phyloP scores from a whole-genome alignment of 495 filamentous ascomycete species.

The Xylaria scruposa region DNA sequence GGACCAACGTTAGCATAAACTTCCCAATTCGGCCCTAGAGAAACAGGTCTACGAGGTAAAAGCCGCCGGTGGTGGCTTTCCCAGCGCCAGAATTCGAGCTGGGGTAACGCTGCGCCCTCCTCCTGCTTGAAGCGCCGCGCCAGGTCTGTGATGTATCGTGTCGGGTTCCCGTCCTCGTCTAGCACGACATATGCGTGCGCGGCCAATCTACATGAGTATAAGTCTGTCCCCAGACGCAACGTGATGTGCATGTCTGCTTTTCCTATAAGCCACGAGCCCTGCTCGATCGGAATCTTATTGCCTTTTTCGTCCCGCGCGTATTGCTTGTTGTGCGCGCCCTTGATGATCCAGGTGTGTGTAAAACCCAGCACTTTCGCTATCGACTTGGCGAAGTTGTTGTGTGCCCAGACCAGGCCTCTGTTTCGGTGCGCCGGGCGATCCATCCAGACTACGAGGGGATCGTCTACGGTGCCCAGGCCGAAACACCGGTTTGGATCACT shows the following conservation, averaged over 20 bases:
- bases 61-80: neutral
- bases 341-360: slow-evolving; percentile 23
- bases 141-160: slow-evolving; percentile 13
- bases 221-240: slow-evolving; percentile 14
- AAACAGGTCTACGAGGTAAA: neutral
- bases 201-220: slow-evolving; percentile 16
- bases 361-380: slow-evolving; percentile 20
- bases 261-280: neutral
- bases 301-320: slow-evolving; percentile 15
- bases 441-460: slow-evolving; percentile 22
- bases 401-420: slow-evolving; percentile 13
- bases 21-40: slow-evolving; percentile 15
- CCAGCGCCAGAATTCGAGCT: slow-evolving; percentile 26
- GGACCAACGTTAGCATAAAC: slow-evolving; percentile 24
- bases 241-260: slow-evolving; percentile 26
- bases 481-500: slow-evolving; percentile 21
- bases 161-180: slow-evolving; percentile 10
- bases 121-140: neutral
- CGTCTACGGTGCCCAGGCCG: slow-evolving; percentile 10
- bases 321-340: neutral
- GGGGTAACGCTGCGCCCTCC: neutral
- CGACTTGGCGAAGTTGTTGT: slow-evolving; percentile 24
- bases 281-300: neutral
- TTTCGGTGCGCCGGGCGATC: neutral
- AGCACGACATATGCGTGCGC: slow-evolving; percentile 16